A percentile compares a stretch with the other conserved stretches of the same genome.
phyloP scores from a whole-genome alignment of 768 basidiomycete genomes.

The Pleurotus eryngii region DNA sequence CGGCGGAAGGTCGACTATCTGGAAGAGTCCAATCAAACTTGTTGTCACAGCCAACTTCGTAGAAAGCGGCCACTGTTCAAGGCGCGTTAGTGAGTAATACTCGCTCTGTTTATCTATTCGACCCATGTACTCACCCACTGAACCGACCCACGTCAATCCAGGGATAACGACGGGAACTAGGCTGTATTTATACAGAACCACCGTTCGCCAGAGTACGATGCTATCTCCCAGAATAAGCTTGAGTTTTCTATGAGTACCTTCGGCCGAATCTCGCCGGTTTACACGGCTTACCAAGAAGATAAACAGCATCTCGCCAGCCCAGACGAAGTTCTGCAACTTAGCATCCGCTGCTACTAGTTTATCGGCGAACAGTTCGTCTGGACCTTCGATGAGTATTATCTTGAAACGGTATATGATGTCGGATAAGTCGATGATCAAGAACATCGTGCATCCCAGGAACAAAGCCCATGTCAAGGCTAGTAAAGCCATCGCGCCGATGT shows the following conservation, averaged over 20 bases:
- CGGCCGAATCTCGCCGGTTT: background rate
- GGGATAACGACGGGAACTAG: slow-evolving; percentile 18
- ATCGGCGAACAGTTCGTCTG: slow-evolving; percentile 15
- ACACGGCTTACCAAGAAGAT: slow-evolving; percentile 22
- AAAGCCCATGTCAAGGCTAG: slow-evolving; percentile 21
- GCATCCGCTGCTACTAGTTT: slow-evolving; percentile 20
- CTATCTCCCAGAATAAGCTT: slow-evolving; percentile 26
- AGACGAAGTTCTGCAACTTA: slow-evolving; percentile 18
- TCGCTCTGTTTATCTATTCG: too few species aligned
- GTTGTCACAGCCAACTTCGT: slow-evolving; percentile 26
- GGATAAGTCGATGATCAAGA: slow-evolving; percentile 23
- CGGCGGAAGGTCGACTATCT: slow-evolving; percentile 19
- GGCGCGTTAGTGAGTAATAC: too few species aligned
- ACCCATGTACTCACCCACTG: slow-evolving; percentile 16
- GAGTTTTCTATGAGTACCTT: background rate
- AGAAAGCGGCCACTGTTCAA: slow-evolving; percentile 23
- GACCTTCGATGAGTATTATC: slow-evolving; percentile 19
- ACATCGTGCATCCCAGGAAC: slow-evolving; percentile 24
- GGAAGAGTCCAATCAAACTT: slow-evolving; percentile 22
- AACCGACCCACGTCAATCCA: slow-evolving; percentile 23
- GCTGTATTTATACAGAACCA: slow-evolving; percentile 17
- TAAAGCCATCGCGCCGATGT: slow-evolving; percentile 16
- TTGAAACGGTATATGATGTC: slow-evolving; percentile 25
- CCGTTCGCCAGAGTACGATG: slow-evolving; percentile 29
- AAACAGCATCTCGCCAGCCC: slow-evolving; percentile 29